Percentiles rank a stretch among this genome's conserved stretches.
These are phyloP conservation scores for Copromyces sp. DNA, from an alignment of 495 filamentous ascomycete genomes.

Conservation along the genomic window DNA sequence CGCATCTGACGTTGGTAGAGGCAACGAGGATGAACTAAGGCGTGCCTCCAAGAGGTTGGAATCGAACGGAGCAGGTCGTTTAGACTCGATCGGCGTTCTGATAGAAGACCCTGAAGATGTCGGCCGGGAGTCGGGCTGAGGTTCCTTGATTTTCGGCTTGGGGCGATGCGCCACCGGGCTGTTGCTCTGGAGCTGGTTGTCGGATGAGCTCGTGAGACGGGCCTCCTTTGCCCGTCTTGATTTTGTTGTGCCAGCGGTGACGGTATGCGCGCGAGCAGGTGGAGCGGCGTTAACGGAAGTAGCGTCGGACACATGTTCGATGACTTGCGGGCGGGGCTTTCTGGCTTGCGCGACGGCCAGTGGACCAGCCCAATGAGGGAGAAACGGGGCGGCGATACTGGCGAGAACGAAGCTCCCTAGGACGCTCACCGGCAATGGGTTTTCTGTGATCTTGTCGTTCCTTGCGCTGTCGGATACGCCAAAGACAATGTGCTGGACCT, in stretches of 20 bases:
- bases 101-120: conserved; percentile 9
- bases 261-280: conserved; percentile 54
- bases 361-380: conserved; percentile 55
- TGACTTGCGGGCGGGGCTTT: conserved; percentile 46
- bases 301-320: conserved; percentile 17
- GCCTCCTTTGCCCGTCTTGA: conserved; percentile 36
- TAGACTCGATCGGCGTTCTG: neutral
- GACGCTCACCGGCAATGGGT: conserved; percentile 60
- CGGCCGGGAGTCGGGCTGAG: conserved; percentile 10
- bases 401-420: conserved; percentile 62
- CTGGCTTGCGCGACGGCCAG: conserved; percentile 65
- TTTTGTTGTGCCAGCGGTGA: conserved; percentile 36
- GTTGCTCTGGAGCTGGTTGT: conserved; percentile 17
- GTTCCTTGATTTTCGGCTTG: conserved; percentile 10
- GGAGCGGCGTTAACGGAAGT: conserved; percentile 42
- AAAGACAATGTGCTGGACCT: conserved; percentile 70
- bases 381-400: conserved; percentile 42
- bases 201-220: conserved; percentile 29
- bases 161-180: conserved; percentile 16
- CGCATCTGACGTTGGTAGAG: conserved; percentile 28
- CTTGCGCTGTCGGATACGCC: conserved; percentile 49
- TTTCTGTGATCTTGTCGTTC: conserved; percentile 64
- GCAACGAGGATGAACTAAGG: conserved; percentile 13
- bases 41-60: conserved; percentile 43
- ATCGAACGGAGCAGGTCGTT: neutral